Percentiles rank a stretch among this genome's conserved stretches.
Evolutionary conservation across 2,329 filamentous ascomycete species (phyloP).

Genomic region (Aureobasidium melanogenum): DNA sequence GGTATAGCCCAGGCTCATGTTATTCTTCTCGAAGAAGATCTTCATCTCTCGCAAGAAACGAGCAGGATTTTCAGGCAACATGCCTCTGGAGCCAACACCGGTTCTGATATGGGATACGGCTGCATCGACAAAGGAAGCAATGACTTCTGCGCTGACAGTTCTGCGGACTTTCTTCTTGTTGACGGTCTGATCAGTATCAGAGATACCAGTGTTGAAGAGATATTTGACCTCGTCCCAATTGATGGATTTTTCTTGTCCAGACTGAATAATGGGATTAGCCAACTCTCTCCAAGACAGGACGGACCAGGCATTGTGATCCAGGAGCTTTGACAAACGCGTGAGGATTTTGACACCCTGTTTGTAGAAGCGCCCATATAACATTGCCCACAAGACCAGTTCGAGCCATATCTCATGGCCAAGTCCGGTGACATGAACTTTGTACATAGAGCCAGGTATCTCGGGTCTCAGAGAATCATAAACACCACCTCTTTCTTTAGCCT

Average conservation of each 20-base stretch:
- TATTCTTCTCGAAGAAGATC: constrained; percentile 28
- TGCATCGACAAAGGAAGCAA: constrained; percentile 46
- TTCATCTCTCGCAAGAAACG: constrained; percentile 28
- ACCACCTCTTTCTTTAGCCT: constrained; percentile 25
- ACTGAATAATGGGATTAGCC: constrained; percentile 22
- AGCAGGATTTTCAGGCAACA: constrained; percentile 26
- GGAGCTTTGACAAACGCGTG: constrained; percentile 18
- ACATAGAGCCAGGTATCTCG: constrained; percentile 36
- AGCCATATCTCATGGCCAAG: constrained; percentile 41
- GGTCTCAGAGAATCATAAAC: constrained; percentile 31
- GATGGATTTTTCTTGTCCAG: constrained; percentile 18
- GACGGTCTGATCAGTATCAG: background rate
- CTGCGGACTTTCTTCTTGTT: constrained; percentile 23
- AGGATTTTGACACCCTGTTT: constrained; percentile 34
- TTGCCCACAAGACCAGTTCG: constrained; percentile 44
- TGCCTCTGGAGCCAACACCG: constrained; percentile 34
- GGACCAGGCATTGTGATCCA: constrained; percentile 20
- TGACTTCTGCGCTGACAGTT: constrained; percentile 51
- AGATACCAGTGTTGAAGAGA: constrained; percentile 20
- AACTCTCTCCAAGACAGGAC: constrained; percentile 35
- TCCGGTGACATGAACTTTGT: constrained; percentile 31
- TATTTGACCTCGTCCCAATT: constrained; percentile 24
- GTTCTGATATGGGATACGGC: constrained; percentile 37
- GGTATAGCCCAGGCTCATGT: constrained; percentile 31
- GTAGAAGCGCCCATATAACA: constrained; percentile 40